Evolutionary conservation across 305 asterid species (phyloP).

Genomic region (Fraxinus paxiana): DNA sequence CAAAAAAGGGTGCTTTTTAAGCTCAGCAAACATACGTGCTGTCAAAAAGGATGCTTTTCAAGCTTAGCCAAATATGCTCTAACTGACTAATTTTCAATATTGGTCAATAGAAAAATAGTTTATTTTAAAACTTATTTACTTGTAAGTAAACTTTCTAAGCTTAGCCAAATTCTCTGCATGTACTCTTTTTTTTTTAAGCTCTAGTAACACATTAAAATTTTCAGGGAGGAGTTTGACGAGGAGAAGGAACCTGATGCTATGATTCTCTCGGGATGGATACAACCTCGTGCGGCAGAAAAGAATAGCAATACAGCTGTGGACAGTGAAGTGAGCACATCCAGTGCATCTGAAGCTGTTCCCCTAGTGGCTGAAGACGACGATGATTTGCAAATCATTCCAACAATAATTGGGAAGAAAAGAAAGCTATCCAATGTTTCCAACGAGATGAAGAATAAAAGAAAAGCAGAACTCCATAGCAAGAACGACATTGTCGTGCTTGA

Average conservation of each 20-base stretch:
- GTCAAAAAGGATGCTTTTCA: not conserved
- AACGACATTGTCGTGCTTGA: constrained; percentile 42
- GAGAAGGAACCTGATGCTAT: constrained; percentile 95
- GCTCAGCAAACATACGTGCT: not conserved
- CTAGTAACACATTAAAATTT: constrained; percentile 11
- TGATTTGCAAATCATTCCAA: constrained; percentile 41
- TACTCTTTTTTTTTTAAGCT: not conserved
- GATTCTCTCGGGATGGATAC: constrained; percentile 85
- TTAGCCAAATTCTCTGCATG: not conserved
- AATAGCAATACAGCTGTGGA: constrained; percentile 31
- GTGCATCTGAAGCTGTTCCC: constrained; percentile 35
- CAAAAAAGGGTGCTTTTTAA: not conserved
- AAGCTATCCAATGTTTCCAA: constrained; percentile 43
- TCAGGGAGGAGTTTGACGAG: constrained; percentile 87
- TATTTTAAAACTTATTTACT: not conserved
- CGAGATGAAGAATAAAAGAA: constrained; percentile 39
- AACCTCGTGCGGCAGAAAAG: constrained; percentile 45
- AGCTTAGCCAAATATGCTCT: not conserved
- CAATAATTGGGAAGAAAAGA: constrained; percentile 61
- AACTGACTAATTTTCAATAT: not conserved
- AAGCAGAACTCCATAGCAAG: constrained; percentile 33
- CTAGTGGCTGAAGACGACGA: constrained; percentile 50
- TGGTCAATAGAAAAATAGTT: not conserved
- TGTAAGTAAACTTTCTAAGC: not conserved
- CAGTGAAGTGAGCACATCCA: constrained; percentile 68